phyloP scores from a whole-genome alignment of 441 rosid genomes.

The Melastoma candidum region DNA sequence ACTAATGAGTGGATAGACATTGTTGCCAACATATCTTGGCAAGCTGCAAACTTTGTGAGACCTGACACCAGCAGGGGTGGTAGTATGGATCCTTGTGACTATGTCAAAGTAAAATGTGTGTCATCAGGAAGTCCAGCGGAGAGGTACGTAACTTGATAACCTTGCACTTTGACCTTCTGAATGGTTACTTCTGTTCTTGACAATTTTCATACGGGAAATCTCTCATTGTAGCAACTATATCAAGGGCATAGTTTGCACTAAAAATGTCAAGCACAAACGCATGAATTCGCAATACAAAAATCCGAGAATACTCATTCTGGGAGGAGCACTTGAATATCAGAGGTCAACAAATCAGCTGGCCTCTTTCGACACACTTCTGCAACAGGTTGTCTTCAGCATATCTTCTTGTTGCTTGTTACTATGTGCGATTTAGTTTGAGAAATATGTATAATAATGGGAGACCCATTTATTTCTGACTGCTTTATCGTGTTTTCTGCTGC shows the following conservation, averaged over 20 bases:
- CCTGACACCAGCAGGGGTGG: conserved; percentile 97
- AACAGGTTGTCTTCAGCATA: conserved; percentile 50
- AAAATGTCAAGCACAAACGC: conserved; percentile 93
- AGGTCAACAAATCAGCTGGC: conserved; percentile 73
- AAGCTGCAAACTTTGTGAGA: conserved; percentile 88
- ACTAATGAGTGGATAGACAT: conserved; percentile 72
- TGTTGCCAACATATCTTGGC: conserved; percentile 73
- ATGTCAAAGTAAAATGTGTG: conserved; percentile 89
- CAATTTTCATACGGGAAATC: conserved; percentile 13
- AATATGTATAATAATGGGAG: too few relatives aligned
- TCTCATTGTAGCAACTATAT: conserved; percentile 53
- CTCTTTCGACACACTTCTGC: conserved; percentile 72
- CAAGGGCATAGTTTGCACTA: conserved; percentile 85
- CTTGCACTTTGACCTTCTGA: not conserved
- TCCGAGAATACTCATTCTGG: conserved; percentile 76
- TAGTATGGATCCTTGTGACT: conserved; percentile 94
- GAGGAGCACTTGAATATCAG: conserved; percentile 88
- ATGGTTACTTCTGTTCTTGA: not conserved
- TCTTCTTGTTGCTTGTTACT: not conserved
- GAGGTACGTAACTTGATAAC: conserved; percentile 36
- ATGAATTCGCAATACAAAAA: conserved; percentile 90
- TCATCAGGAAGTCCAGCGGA: conserved; percentile 73
- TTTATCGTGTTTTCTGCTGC: too few relatives aligned
- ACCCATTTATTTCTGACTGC: too few relatives aligned
- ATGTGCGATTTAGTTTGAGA: not conserved